A percentile compares a stretch with the other conserved stretches of the same genome.
Conservation (phyloP, 208 protist genomes). For the Wallacemonas sp. region DNA sequence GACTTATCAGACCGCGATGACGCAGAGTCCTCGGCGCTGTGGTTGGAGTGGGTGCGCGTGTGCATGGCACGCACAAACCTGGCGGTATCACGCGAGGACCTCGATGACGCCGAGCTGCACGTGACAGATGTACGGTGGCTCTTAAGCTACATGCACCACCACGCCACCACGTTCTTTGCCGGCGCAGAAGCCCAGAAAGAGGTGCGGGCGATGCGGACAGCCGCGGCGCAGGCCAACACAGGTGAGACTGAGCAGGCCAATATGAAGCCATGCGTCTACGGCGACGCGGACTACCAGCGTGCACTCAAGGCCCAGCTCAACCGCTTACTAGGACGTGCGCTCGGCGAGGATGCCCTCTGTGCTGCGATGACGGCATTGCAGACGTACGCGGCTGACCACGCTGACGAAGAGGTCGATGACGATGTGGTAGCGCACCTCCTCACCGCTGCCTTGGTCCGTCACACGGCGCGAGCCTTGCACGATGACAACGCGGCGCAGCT, state of each 20-base stretch:
- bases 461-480: not conserved
- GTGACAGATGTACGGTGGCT: slow-evolving; percentile 46
- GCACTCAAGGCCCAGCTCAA: not conserved
- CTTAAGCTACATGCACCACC: slow-evolving; percentile 53
- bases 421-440: slow-evolving; percentile 9
- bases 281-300: slow-evolving; percentile 14
- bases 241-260: not conserved
- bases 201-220: slow-evolving; percentile 18
- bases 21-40: not conserved
- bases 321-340: not conserved
- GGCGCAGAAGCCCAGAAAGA: slow-evolving; percentile 30
- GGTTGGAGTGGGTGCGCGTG: slow-evolving; percentile 12
- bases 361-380: not conserved
- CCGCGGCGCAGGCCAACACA: slow-evolving; percentile 2
- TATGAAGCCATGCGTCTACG: not conserved
- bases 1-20: not conserved
- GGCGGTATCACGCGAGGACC: slow-evolving; percentile 33
- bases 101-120: slow-evolving; percentile 43
- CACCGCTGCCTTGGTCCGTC: not conserved
- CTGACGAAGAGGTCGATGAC: not conserved
- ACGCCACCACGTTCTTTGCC: slow-evolving; percentile 38
- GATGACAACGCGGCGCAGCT: not conserved
- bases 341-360: not conserved
- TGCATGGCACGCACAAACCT: slow-evolving; percentile 28
- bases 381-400: not conserved